phyloP scores from a whole-genome alignment of 345 rosid species.

The Eucalyptus marginata region DNA sequence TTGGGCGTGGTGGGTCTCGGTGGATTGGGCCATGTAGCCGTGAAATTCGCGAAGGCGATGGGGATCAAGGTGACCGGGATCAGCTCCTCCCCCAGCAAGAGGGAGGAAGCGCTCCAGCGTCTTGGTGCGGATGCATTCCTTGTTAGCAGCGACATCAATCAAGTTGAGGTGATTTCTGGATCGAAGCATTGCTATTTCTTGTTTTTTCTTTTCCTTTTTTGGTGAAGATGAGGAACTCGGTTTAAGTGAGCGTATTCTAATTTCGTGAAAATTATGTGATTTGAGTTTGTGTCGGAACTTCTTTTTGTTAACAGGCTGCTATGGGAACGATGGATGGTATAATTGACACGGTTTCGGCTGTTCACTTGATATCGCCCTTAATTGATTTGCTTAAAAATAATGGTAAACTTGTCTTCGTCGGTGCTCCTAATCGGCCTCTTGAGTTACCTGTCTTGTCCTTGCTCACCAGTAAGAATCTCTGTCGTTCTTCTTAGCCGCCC shows the following conservation, averaged over 20 bases:
- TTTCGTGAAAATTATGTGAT: background rate
- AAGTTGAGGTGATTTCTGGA: conserved; percentile 13
- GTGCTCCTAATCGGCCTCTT: conserved; percentile 31
- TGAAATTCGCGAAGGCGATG: conserved; percentile 39
- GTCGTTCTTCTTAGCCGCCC: background rate
- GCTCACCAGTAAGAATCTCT: conserved; percentile 2
- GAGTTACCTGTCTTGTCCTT: conserved; percentile 22
- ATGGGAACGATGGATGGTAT: conserved; percentile 29
- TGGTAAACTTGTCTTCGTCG: conserved; percentile 42
- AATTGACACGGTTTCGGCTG: conserved; percentile 45
- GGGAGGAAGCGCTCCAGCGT: conserved; percentile 23
- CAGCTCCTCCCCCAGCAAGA: conserved; percentile 34
- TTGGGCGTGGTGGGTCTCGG: conserved; percentile 38
- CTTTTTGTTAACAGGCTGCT: background rate
- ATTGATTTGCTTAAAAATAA: conserved; percentile 26
- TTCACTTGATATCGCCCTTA: conserved; percentile 27
- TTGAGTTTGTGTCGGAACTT: background rate
- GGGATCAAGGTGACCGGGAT: conserved; percentile 33
- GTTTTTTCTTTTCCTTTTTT: background rate
- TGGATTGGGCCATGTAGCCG: conserved; percentile 41
- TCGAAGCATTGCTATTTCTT: background rate
- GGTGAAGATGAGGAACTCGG: background rate
- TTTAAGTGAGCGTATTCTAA: background rate
- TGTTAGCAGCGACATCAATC: conserved; percentile 18
- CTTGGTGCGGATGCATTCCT: conserved; percentile 32